These are phyloP conservation scores for Umbelopsis ramanniana DNA, from an alignment of 192 early-diverging fungal species.

Conservation along the genomic window DNA sequence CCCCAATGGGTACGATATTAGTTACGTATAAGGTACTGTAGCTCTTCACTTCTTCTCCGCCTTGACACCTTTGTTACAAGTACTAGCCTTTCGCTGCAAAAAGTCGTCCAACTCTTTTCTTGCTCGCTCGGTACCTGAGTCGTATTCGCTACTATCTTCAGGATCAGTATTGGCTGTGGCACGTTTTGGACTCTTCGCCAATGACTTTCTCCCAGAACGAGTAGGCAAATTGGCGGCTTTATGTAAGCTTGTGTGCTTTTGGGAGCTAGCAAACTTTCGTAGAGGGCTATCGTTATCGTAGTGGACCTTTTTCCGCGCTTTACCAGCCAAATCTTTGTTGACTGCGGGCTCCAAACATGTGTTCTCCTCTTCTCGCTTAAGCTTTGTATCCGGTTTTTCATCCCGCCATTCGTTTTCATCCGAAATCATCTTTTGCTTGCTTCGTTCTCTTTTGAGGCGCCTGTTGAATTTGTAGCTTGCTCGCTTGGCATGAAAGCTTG, in stretches of 20 bases:
- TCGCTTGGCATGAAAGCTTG: not conserved
- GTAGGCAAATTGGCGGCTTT: not conserved
- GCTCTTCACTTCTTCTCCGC: not conserved
- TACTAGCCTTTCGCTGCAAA: not conserved
- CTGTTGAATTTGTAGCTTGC: not conserved
- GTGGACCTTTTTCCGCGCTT: not conserved
- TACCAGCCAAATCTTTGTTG: too few species aligned
- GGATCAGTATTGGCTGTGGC: not conserved
- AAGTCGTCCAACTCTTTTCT: constrained; percentile 4
- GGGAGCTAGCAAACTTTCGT: not conserved
- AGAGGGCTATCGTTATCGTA: not conserved
- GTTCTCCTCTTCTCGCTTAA: not conserved
- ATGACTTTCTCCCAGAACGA: not conserved
- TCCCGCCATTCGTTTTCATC: constrained; percentile 6
- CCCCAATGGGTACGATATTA: too few species aligned
- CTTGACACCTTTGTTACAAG: not conserved
- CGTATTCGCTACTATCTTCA: constrained; percentile 9
- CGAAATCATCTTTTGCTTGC: not conserved
- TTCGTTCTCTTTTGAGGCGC: not conserved
- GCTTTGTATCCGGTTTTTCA: not conserved
- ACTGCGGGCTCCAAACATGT: too few species aligned
- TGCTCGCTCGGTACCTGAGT: constrained; percentile 8
- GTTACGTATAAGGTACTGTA: too few species aligned
- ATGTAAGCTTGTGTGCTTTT: not conserved
- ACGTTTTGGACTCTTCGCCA: not conserved